These are phyloP conservation scores for Candida xiaguanensis DNA, from an alignment of 805 yeast species.

Conservation along the genomic window DNA sequence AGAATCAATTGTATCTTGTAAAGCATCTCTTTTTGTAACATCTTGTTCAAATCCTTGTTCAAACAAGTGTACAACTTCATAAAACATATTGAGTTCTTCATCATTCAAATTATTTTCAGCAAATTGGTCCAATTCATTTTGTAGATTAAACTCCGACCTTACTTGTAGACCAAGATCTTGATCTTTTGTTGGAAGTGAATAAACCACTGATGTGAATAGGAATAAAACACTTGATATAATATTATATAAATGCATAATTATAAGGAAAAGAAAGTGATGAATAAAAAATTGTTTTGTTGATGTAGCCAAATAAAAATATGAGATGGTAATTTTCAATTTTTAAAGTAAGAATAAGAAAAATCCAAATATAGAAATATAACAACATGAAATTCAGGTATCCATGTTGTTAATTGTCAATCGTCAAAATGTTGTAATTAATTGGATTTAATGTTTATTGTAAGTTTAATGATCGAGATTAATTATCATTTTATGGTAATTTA, in stretches of 20 bases:
- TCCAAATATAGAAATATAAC: background rate
- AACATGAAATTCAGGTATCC: background rate
- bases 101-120: constrained; percentile 9
- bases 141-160: constrained; percentile 13
- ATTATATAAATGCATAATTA: constrained; percentile 3
- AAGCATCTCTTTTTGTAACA: background rate
- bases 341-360: constrained; percentile 4
- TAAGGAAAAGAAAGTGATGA: constrained; percentile 1
- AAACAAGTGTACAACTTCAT: constrained; percentile 8
- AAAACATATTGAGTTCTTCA: constrained; percentile 8
- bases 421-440: too few species aligned
- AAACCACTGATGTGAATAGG: constrained; percentile 2
- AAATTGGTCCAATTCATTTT: constrained; percentile 14
- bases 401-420: too few species aligned
- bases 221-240: background rate
- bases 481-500: constrained; percentile 1
- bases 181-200: constrained; percentile 12
- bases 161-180: background rate
- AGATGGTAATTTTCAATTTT: background rate
- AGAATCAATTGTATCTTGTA: constrained; percentile 16
- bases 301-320: background rate
- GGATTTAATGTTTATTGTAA: background rate
- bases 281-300: background rate
- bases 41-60: background rate
- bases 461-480: background rate